Evolutionary conservation across 805 yeast species (phyloP), one percentile per base, ranked within the genome.

Genomic region (Lipomyces chichibuensis): DNA sequence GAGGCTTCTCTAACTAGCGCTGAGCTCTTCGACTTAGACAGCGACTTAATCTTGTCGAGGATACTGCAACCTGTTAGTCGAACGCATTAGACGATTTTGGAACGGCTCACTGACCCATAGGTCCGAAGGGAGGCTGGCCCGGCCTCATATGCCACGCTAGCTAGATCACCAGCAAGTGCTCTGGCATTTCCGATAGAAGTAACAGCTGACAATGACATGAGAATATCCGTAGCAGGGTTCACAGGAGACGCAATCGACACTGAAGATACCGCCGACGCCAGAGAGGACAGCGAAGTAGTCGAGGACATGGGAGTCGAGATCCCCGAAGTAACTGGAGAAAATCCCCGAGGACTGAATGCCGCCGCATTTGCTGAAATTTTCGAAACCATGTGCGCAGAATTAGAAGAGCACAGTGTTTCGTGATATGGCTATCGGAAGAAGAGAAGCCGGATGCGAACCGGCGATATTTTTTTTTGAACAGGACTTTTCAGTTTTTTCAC

Each of bases 1-100:
- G 90, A 87, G 32, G 92, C 83, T 78, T 94, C 98, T 79, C 96
- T 87, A 55, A 89, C 84, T 58, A 90, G 76, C 7, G 91, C 80
- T 2, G 93, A 82, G 75, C 87, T 89, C 77, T 92, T 94, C 55
- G 90, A 84, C 76, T 90, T 92, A 59, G 86, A 76, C 64, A 94
- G 81, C 53, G 92, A 84, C 66, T 86, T 82, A 63, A 91, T 70
- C 53, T 89, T 84, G 23, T 88, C 92, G 14, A 77, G 74, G 23
- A 95, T 69, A 59, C 87, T 65, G 55, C 51, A 55, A 51, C 3
- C 14, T 27, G 55, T 57, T 58, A 57, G 62, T 23, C n/a, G 23
- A 11, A 37, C 35, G 23, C 6, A 57, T 2, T 29, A 14, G 27
- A 23, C 43, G 25, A 35, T 3, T 37, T 9, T 11, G 32, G 5